Conservation (phyloP, 495 filamentous ascomycete species). For the Cercophora newfieldiana region DNA sequence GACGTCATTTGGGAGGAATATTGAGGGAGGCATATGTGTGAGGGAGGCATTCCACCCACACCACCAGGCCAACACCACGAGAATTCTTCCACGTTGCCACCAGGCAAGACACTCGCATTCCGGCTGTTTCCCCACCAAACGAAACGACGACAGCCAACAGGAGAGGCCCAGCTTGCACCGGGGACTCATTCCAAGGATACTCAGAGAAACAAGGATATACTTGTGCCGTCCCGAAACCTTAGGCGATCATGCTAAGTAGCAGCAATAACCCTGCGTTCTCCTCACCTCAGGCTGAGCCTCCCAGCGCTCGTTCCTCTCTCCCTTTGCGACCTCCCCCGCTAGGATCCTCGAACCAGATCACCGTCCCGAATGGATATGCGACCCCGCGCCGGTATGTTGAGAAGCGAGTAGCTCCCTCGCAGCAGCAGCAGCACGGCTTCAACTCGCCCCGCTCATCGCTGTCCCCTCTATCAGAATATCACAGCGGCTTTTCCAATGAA, state of each 20-base stretch:
- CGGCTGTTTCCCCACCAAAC: conserved; percentile 12
- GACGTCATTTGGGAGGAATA: neutral
- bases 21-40: neutral
- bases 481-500: conserved; percentile 38
- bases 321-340: conserved; percentile 23
- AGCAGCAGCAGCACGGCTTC: conserved; percentile 21
- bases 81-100: conserved; percentile 16
- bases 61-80: neutral
- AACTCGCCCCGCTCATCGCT: conserved; percentile 25
- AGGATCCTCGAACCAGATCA: conserved; percentile 25
- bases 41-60: neutral
- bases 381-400: conserved; percentile 28
- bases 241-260: conserved; percentile 47
- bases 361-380: conserved; percentile 24
- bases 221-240: conserved; percentile 38
- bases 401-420: conserved; percentile 25
- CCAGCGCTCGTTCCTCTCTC: conserved; percentile 10
- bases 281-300: conserved; percentile 25
- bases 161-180: neutral
- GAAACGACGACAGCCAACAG: conserved; percentile 10
- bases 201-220: conserved; percentile 9
- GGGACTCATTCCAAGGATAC: conserved; percentile 16
- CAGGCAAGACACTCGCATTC: neutral
- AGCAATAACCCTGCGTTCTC: conserved; percentile 24
- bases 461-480: conserved; percentile 36